Percentiles rank a stretch among this genome's conserved stretches.
These are phyloP conservation scores for Kurtzmaniella cleridarum DNA, from an alignment of 805 yeast genomes.

Conservation along the genomic window DNA sequence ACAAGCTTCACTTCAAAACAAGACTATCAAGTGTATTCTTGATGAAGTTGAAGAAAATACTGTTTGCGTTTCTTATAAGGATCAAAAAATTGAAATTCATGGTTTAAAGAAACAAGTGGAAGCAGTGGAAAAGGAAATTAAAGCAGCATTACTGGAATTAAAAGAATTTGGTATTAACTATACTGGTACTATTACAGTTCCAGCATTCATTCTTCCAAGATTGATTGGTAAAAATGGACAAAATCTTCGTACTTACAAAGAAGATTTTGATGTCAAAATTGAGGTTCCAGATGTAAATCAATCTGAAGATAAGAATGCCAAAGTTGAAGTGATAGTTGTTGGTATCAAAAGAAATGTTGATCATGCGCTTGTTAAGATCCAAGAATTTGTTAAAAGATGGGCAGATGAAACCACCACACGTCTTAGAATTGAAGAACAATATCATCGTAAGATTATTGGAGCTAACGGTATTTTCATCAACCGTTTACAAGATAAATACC, in stretches of 20 bases:
- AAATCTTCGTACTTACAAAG: conserved; percentile 59
- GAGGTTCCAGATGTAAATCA: conserved; percentile 57
- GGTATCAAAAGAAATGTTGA: conserved; percentile 80
- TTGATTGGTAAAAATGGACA: conserved; percentile 89
- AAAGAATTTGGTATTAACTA: conserved; percentile 43
- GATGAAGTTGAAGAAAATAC: conserved; percentile 33
- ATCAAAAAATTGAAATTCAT: conserved; percentile 47
- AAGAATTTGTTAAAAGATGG: conserved; percentile 61
- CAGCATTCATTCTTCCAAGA: conserved; percentile 64
- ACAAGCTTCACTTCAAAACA: conserved; percentile 47
- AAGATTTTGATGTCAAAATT: conserved; percentile 68
- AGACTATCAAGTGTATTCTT: conserved; percentile 48
- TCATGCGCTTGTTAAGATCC: conserved; percentile 59
- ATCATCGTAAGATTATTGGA: conserved; percentile 81
- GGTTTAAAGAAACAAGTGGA: conserved; percentile 66
- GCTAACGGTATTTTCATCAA: conserved; percentile 73
- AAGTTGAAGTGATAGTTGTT: conserved; percentile 51
- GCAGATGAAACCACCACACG: conserved; percentile 72
- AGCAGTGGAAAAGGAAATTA: conserved; percentile 48
- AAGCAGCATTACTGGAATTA: conserved; percentile 50
- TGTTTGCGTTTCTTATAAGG: conserved; percentile 43
- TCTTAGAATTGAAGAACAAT: conserved; percentile 67
- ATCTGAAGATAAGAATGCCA: conserved; percentile 23
- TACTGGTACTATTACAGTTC: conserved; percentile 50
- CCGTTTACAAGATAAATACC: conserved; percentile 83